Base-by-base conservation (phyloP, 106 monocot genomes). In the Dendrobium nobile region DNA sequence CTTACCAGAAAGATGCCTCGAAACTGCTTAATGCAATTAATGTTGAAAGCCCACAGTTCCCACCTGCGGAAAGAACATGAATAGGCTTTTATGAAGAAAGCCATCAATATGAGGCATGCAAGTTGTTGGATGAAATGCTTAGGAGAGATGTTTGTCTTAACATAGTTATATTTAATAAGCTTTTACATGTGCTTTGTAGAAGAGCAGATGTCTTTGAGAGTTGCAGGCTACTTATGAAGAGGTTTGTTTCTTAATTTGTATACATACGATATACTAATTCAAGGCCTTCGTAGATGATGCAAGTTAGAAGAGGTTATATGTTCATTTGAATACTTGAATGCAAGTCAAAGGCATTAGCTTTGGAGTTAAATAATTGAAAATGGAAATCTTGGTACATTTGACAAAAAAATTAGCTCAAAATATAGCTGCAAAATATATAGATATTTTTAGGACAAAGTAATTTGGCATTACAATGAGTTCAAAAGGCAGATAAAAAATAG, bases 61-160 rank as follows among this genome's bases (percentile, higher is more conserved):
- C 31, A 31, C 31, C 31, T 31, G 31, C 31, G 31, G 31, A 31
- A 31, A 31, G 31, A 31, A 31, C 31, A 31, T 31, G 31, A 31
- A 31, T 31, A 31, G 94, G 93, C 16, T 78, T 97, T 17, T 94
- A 89, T 77, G 84, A 88, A 54, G 83, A 82, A 55, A 75, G 81
- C 27, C 72, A 77, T 37, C 75, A 20, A 31, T 58, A 7, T 41
- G 92, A 90, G 26, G 97, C 97, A 28, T 77, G 70, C 27, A 27
- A 70, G 72, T 84, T 97, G 85, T 94, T 97, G 28, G 87, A 89
- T 48, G 87, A 94, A 78, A 97, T 97, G 97, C 92, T 97, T 75
- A 26, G 41, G 0, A 48, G 37, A 9, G 79, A 84, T 13, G 13
- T 94, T 5, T 84, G 82, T 56, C 94, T 91, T 73, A 89, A 92